Base-by-base conservation (phyloP, 2,329 filamentous ascomycete species). In the Colletotrichum somersetense region DNA sequence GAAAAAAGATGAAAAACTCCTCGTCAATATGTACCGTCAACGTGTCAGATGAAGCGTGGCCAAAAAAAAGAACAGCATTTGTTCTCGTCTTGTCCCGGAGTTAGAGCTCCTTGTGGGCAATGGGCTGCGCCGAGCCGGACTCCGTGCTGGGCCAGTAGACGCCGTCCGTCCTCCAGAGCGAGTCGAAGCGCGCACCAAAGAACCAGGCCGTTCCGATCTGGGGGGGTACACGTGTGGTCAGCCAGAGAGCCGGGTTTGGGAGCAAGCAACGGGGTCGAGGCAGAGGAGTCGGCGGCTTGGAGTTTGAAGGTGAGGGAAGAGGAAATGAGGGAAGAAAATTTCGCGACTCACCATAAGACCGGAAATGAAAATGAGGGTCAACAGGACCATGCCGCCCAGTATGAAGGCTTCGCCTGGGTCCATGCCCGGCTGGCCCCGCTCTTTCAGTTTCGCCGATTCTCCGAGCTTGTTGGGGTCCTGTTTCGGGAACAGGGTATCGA, bases 401-500 rank as follows among this genome's bases (percentile, higher is more conserved):
- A 93, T 89, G 76, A 89, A 83, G 11, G 86, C 87, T 77, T 93
- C 91, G 73, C 89, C 86, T 11, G 89, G 78, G 72, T 89, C 85
- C 79, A 87, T 86, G 6, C 82, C 75, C 46, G 82, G 80, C 73
- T 88, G 82, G 67, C 84, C 79, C 62, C 76, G 78, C 73, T 82
- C 78, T 74, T 78, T 80, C 74, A 81, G 78, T 68, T 80, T 77
- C 63, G 83, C 81, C 48, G 82, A 77, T 18, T 83, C 79, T 42
- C 84, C 82, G 46, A 89, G 81, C 73, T 85, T 84, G 78, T 92
- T 91, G 56, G 93, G 89, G 74, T 93, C 91, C 82, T 97, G 94
- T 11, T 90, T 89, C 4, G 96, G 96, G 89, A 95, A 98, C 76
- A 98, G 91, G 6, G 91, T 91, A 82, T 98, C 96, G 80, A 98